Evolutionary conservation across 495 filamentous ascomycete species (phyloP), one percentile per base, ranked within the genome.

Genomic region (Alectoria sarmentosa): DNA sequence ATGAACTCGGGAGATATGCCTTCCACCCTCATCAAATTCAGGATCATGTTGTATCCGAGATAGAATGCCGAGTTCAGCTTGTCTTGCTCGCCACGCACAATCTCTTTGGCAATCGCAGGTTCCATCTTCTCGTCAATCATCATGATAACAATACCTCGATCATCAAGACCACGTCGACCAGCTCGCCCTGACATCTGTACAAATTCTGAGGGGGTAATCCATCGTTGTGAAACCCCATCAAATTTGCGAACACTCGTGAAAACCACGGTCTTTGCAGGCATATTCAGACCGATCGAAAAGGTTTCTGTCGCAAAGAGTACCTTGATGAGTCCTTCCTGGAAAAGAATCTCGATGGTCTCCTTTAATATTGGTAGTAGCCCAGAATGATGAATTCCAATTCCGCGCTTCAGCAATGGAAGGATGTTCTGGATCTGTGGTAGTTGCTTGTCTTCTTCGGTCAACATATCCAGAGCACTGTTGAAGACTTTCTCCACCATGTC

Each of bases 141-240:
- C 89, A 98, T 96, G 72, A 98, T 98, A 69, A 98, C 94, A 72
- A 98, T 96, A 83, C 94, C 94, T 62, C 94, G 89, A 58, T 97
- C 94, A 78, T 98, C 94, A 61, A 98, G 88, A 77, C 94, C 94
- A 83, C 94, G 84, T 81, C 94, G 88, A 69, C 94, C 94, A 28
- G 94, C 94, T 73, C 94, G 87, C 64, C 94, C 94, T 34, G 94
- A 96, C 94, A 98, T 98, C 72, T 98, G 94, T 63, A 98, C 88
- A 74, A 97, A 98, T 69, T 98, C 94, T 26, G 92, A 97, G 3
- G 94, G 90, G 1, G 91, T 96, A 36, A 98, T 82, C 80, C 92
- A 96, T 66, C 94, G 83, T 60, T 83, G 82, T 42, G 81, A 79
- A n/a, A 83, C 83, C 36, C 94, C 94, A 73, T 98, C 94, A 67